phyloP scores from a whole-genome alignment of 2,329 filamentous ascomycete species.

The Colletotrichum navitas region DNA sequence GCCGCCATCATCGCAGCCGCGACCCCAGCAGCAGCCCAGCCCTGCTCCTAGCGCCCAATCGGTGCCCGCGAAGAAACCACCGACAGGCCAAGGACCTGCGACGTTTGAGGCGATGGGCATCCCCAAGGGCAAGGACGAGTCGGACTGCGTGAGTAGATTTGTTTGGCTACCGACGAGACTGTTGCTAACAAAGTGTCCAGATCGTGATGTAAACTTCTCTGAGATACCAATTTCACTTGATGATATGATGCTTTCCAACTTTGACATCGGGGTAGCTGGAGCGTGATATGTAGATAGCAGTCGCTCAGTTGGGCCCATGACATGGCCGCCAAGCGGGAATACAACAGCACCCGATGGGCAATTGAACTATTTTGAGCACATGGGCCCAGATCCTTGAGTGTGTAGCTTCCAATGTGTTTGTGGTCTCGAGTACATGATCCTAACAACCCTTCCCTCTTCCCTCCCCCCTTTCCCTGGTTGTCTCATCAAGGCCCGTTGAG shows the following conservation, averaged over 20 bases:
- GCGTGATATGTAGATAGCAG: conserved; percentile 37
- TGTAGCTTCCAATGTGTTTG: not conserved
- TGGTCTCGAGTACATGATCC: not conserved
- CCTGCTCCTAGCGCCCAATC: conserved; percentile 50
- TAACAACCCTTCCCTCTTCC: not conserved
- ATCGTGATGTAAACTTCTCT: conserved; percentile 39
- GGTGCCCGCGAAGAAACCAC: conserved; percentile 55
- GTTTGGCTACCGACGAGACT: not conserved
- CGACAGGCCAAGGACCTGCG: conserved; percentile 82
- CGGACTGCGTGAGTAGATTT: conserved; percentile 81
- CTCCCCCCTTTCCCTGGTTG: not conserved
- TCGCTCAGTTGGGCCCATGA: conserved; percentile 8
- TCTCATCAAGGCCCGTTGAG: not conserved
- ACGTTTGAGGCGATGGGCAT: conserved; percentile 99
- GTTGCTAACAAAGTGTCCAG: conserved; percentile 16
- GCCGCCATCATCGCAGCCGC: conserved; percentile 49
- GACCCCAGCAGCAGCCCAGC: conserved; percentile 46
- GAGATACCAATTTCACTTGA: conserved; percentile 39
- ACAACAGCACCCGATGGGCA: conserved; percentile 24
- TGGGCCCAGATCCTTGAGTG: not conserved
- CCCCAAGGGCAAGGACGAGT: conserved; percentile 83
- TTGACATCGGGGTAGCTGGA: conserved; percentile 11
- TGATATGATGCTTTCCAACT: conserved; percentile 33
- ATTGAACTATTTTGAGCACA: conserved; percentile 24
- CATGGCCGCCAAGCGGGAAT: conserved; percentile 19